Percentiles rank a stretch among this genome's conserved stretches.
phyloP scores from a whole-genome alignment of 1,139 yeast genomes.

The Diutina rugosa region DNA sequence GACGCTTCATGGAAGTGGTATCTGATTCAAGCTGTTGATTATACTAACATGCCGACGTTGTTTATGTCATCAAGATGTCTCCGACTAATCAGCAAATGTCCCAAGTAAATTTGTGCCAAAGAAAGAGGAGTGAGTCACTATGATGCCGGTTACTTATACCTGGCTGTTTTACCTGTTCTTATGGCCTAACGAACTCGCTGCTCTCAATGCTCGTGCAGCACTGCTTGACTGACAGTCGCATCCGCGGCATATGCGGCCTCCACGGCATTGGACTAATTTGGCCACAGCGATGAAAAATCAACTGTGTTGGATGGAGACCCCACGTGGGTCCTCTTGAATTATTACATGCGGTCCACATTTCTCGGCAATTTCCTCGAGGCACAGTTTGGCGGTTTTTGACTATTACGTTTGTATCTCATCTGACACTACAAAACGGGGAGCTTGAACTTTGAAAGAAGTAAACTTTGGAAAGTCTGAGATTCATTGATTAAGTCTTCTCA shows the following conservation, averaged over 20 bases:
- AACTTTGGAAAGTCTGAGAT: not conserved
- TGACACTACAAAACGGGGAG: not conserved
- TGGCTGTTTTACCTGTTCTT: too few relatives aligned
- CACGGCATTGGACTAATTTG: not conserved
- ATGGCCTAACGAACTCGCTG: too few relatives aligned
- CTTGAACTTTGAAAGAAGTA: not conserved
- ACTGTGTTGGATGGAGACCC: not conserved
- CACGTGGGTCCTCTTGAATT: not conserved
- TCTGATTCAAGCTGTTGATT: too few relatives aligned
- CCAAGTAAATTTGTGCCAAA: too few relatives aligned
- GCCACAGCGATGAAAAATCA: not conserved
- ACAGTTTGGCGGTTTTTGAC: not conserved
- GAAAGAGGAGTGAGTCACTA: too few relatives aligned
- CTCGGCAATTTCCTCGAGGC: not conserved
- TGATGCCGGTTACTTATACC: too few relatives aligned
- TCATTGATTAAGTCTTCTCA: too few relatives aligned
- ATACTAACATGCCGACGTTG: too few relatives aligned
- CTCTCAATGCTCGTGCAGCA: not conserved
- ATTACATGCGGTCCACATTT: not conserved
- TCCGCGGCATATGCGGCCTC: not conserved
- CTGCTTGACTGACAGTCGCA: not conserved
- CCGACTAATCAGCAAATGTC: not conserved
- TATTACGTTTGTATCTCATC: too few relatives aligned
- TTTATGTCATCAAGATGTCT: not conserved
- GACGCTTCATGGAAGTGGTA: too few relatives aligned